Evolutionary conservation across 257 asterid genomes (phyloP).

Genomic region (Nicotiana tomentosiformis): DNA sequence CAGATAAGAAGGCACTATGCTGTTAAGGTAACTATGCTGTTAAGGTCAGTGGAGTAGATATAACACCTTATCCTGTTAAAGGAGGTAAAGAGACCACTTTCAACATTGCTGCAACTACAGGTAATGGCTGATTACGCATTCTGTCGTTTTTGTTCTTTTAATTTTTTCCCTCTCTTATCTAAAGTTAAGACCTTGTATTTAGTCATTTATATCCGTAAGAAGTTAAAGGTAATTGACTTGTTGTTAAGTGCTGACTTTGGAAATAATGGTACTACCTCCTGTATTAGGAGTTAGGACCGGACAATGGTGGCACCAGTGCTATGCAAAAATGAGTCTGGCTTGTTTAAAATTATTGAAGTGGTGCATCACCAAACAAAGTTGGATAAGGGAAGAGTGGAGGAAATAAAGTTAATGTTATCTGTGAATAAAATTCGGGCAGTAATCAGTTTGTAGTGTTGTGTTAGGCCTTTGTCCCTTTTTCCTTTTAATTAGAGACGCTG

Average conservation of each 20-base stretch:
- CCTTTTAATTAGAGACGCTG: neutral
- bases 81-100: constrained; percentile 30
- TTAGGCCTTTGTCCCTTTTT: neutral
- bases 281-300: no score
- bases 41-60: constrained; percentile 36
- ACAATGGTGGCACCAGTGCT: no score
- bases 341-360: neutral
- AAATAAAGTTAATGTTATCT: no score
- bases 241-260: neutral
- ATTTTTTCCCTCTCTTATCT: neutral
- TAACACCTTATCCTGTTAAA: constrained; percentile 33
- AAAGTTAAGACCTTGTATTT: neutral
- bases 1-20: constrained; percentile 29
- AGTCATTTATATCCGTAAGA: neutral
- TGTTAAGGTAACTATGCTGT: constrained; percentile 34
- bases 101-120: constrained; percentile 28
- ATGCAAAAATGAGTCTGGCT: neutral
- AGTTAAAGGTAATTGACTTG: neutral
- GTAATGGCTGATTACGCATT: neutral
- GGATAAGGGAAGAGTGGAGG: neutral
- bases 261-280: neutral
- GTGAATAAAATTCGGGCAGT: neutral
- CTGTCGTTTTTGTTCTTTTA: neutral
- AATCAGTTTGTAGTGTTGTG: neutral
- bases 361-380: neutral